These are phyloP conservation scores for Fusarium begoniae DNA, from an alignment of 2,329 filamentous ascomycete species.

Conservation along the genomic window DNA sequence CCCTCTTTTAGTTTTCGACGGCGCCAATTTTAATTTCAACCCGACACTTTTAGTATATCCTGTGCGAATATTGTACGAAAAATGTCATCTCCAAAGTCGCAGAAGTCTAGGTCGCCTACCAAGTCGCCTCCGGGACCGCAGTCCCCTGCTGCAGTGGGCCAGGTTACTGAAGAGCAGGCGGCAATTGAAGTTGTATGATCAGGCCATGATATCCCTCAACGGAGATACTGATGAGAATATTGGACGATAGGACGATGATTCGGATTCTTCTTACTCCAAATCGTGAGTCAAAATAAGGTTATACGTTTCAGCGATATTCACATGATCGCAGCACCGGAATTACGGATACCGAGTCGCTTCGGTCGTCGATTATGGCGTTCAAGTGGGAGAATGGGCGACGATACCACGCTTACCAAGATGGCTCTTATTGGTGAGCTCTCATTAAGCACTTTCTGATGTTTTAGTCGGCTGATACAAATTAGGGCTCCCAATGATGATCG, in stretches of 20 bases:
- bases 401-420: constrained; percentile 59
- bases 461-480: not conserved
- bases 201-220: fast-evolving
- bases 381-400: constrained; percentile 58
- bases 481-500: constrained; percentile 44
- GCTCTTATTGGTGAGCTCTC: constrained; percentile 46
- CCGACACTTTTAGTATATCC: not conserved
- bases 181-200: constrained; percentile 25
- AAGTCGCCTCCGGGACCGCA: not conserved
- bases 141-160: not conserved
- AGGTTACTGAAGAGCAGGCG: not conserved
- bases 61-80: not conserved
- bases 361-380: constrained; percentile 33
- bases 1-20: not conserved
- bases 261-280: constrained; percentile 27
- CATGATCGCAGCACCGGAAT: not conserved
- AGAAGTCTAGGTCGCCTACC: not conserved
- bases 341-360: constrained; percentile 32
- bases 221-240: not conserved
- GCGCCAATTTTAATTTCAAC: not conserved
- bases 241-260: constrained; percentile 9
- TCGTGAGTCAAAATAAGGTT: not conserved
- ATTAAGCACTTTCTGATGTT: fast-evolving
- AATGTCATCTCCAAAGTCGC: constrained; percentile 19
- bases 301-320: fast-evolving